A percentile compares a stretch with the other conserved stretches of the same genome.
Evolutionary conservation across 345 rosid genomes (phyloP).

Genomic region (Eucalyptus coolabah): DNA sequence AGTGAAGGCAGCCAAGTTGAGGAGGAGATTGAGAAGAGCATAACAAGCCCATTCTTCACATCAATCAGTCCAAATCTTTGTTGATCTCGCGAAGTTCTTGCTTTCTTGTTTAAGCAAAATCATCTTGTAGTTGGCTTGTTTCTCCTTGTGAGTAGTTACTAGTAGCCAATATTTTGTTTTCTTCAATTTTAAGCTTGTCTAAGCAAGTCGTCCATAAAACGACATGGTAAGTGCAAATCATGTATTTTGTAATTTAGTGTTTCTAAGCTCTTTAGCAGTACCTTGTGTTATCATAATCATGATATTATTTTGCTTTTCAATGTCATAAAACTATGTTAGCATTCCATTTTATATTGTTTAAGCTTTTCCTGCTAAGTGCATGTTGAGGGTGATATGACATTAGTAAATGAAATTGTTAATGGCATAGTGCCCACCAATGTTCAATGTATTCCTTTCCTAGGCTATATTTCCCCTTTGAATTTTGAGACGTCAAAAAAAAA

Average conservation of each 20-base stretch:
- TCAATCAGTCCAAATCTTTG: neutral
- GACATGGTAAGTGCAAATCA: neutral
- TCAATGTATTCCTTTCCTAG: neutral
- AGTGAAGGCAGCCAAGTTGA: too few relatives aligned
- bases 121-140: neutral
- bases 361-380: neutral
- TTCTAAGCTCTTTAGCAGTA: neutral
- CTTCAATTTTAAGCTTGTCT: neutral
- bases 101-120: neutral
- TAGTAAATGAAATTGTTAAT: too few relatives aligned
- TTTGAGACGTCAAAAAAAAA: neutral
- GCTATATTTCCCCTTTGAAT: neutral
- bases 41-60: too few relatives aligned
- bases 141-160: neutral
- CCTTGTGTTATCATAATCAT: neutral
- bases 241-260: neutral
- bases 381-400: neutral
- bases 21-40: too few relatives aligned
- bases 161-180: neutral
- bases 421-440: neutral
- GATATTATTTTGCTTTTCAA: neutral
- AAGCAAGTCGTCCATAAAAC: fast-evolving
- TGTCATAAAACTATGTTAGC: neutral
- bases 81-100: neutral
- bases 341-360: neutral